Conservation (phyloP, 495 filamentous ascomycete species). For the Penicillium cosmopolitanum region DNA sequence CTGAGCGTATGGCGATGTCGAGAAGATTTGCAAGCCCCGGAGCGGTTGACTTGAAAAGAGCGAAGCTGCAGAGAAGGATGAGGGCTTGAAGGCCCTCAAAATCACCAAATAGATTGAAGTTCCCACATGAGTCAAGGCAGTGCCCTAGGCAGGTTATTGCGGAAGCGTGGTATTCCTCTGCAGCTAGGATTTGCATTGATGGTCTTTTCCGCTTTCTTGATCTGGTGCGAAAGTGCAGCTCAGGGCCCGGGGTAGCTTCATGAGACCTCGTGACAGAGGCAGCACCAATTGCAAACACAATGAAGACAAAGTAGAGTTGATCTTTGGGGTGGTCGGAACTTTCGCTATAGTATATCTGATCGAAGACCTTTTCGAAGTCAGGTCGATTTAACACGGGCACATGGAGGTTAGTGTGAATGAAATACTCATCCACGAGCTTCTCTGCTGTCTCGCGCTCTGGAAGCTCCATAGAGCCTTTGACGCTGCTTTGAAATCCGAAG, state of each 20-base stretch:
- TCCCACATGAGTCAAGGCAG: background rate
- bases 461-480: background rate
- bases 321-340: background rate
- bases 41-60: background rate
- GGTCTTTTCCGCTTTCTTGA: conserved; percentile 1
- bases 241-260: no score
- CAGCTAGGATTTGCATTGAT: background rate
- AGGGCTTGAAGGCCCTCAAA: background rate
- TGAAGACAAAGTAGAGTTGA: background rate
- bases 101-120: background rate
- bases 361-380: background rate
- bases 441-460: background rate
- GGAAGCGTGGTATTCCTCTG: background rate
- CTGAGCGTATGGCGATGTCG: conserved; percentile 1
- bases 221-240: no score
- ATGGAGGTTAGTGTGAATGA: conserved; percentile 4
- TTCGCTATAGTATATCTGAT: background rate
- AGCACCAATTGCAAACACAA: conserved; percentile 1
- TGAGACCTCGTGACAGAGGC: background rate
- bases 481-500: conserved; percentile 39
- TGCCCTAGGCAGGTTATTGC: background rate
- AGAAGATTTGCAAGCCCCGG: conserved; percentile 2
- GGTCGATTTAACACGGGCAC: background rate
- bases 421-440: background rate
- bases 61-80: conserved; percentile 1